Percentiles rank a stretch among this genome's conserved stretches.
These are phyloP conservation scores for Cystofilobasidium capitatum DNA, from an alignment of 768 basidiomycete genomes.

Conservation along the genomic window DNA sequence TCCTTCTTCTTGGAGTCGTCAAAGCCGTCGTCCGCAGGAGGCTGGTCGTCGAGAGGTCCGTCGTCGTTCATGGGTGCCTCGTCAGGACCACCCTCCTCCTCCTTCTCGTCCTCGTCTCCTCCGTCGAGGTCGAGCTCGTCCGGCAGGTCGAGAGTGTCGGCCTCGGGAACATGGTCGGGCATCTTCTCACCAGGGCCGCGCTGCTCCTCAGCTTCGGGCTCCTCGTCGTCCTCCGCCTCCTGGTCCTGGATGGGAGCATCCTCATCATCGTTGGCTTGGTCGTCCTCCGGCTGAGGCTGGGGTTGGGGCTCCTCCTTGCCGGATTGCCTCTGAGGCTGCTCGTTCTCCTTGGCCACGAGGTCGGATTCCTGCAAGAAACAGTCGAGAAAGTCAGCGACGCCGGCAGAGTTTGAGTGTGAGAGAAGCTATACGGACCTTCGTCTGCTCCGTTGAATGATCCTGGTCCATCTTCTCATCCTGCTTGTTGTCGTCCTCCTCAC, in stretches of 20 bases:
- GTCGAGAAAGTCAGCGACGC: not conserved
- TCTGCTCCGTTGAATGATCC: conserved; percentile 37
- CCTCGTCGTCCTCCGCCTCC: conserved; percentile 27
- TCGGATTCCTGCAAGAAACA: conserved; percentile 46
- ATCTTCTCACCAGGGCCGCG: conserved; percentile 46
- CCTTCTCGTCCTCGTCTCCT: conserved; percentile 38
- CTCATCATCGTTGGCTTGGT: conserved; percentile 33
- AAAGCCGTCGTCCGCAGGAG: not conserved
- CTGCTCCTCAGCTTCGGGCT: conserved; percentile 44
- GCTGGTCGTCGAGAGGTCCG: conserved; percentile 16
- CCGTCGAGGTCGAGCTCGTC: conserved; percentile 64
- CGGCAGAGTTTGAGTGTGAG: not conserved
- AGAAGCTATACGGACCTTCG: conserved; percentile 5
- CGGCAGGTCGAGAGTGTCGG: conserved; percentile 75
- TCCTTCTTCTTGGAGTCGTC: conserved; percentile 22
- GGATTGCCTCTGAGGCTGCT: conserved; percentile 34
- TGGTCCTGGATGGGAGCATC: conserved; percentile 27
- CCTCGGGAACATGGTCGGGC: conserved; percentile 67
- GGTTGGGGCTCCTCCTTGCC: conserved; percentile 32
- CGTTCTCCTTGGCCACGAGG: conserved; percentile 66
- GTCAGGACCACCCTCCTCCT: conserved; percentile 21
- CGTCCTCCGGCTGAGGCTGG: conserved; percentile 31
- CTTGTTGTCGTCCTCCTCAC: conserved; percentile 37
- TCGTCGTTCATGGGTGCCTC: conserved; percentile 12
- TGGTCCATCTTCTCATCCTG: conserved; percentile 28